phyloP scores from a whole-genome alignment of 1,284 basidiomycete genomes.

The Limonomyces culmigenus region DNA sequence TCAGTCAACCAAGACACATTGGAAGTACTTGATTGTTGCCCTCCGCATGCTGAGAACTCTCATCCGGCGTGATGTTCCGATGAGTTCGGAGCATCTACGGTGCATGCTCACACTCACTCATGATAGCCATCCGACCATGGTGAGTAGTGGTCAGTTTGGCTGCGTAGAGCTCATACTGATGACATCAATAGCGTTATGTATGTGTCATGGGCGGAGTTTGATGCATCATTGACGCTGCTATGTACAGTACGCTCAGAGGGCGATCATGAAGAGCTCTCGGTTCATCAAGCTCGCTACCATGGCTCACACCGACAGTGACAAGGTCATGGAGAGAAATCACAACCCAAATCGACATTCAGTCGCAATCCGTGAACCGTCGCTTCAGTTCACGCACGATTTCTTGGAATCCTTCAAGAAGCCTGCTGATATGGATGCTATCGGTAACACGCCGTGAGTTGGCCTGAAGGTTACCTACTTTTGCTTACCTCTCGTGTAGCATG shows the following conservation, averaged over 20 bases:
- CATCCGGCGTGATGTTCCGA: slow-evolving; percentile 56
- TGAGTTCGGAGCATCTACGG: slow-evolving; percentile 30
- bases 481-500: slow-evolving; percentile 15
- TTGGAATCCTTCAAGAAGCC: slow-evolving; percentile 29
- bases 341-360: slow-evolving; percentile 44
- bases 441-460: slow-evolving; percentile 25
- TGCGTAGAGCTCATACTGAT: too few species aligned
- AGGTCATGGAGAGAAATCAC: slow-evolving; percentile 31
- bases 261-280: slow-evolving; percentile 44
- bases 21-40: slow-evolving; percentile 71
- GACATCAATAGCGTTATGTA: too few species aligned
- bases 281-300: slow-evolving; percentile 74
- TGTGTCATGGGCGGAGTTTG: too few species aligned
- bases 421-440: slow-evolving; percentile 17
- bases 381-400: slow-evolving; percentile 40
- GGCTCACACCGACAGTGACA: slow-evolving; percentile 34
- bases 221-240: too few species aligned
- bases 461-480: neutral
- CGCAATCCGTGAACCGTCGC: slow-evolving; percentile 31
- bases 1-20: slow-evolving; percentile 50
- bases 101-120: slow-evolving; percentile 39
- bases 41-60: slow-evolving; percentile 59
- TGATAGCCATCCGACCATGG: slow-evolving; percentile 47
- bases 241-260: slow-evolving; percentile 47
- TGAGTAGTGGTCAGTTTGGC: too few species aligned